Percentiles rank a stretch among this genome's conserved stretches.
These are phyloP conservation scores for Mycena rebaudengoi DNA, from an alignment of 768 basidiomycete genomes.

Conservation along the genomic window DNA sequence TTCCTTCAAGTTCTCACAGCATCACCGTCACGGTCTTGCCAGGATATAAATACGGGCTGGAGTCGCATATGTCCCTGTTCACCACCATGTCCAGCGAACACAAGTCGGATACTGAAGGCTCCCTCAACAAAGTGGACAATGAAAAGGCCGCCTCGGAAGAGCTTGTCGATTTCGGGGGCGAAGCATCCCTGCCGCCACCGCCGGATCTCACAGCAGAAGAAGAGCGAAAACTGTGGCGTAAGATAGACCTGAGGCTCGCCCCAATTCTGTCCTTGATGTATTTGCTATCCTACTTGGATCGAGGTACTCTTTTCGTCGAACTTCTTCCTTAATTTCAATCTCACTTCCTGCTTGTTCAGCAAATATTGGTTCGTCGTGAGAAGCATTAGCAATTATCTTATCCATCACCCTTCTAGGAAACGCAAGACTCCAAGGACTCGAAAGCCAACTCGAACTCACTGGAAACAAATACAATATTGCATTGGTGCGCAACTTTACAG, in stretches of 20 bases:
- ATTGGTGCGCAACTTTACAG: slow-evolving; percentile 46
- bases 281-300: slow-evolving; percentile 63
- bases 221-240: slow-evolving; percentile 64
- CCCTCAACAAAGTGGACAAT: neutral
- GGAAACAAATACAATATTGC: slow-evolving; percentile 74
- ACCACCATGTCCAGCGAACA: neutral
- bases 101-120: neutral
- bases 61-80: too few relatives aligned
- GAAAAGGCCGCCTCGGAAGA: slow-evolving; percentile 2
- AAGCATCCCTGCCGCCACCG: slow-evolving; percentile 53
- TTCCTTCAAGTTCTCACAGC: too few relatives aligned
- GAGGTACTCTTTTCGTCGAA: slow-evolving; percentile 45
- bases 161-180: slow-evolving; percentile 51
- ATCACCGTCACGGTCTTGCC: too few relatives aligned
- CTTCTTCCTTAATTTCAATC: neutral
- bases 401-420: too few relatives aligned
- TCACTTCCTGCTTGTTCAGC: slow-evolving; percentile 40
- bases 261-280: slow-evolving; percentile 69
- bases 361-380: slow-evolving; percentile 57
- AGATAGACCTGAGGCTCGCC: slow-evolving; percentile 65
- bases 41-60: too few relatives aligned
- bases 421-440: slow-evolving; percentile 71
- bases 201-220: slow-evolving; percentile 54
- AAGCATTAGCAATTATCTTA: slow-evolving; percentile 2
- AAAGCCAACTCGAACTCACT: slow-evolving; percentile 60